These are phyloP conservation scores for Hypomontagnella submonticulosa DNA, from an alignment of 495 filamentous ascomycete genomes.

Conservation along the genomic window DNA sequence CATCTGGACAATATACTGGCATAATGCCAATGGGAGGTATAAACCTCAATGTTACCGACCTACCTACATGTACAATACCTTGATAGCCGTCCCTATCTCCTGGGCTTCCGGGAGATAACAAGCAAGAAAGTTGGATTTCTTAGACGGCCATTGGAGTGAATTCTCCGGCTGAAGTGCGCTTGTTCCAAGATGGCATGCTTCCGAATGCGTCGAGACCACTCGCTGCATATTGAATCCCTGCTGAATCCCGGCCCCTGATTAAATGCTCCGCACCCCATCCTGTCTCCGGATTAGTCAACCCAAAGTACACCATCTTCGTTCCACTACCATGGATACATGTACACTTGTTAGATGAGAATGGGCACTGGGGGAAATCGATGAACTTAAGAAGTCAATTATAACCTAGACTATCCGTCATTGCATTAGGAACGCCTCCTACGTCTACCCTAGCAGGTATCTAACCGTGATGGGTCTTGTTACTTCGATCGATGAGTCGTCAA, in stretches of 20 bases:
- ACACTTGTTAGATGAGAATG: neutral
- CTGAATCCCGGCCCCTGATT: neutral
- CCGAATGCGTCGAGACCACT: constrained; percentile 16
- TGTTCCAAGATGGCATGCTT: constrained; percentile 10
- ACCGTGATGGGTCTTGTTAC: constrained; percentile 13
- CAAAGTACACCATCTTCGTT: neutral
- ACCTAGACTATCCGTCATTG: constrained; percentile 14
- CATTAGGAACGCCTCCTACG: constrained; percentile 17
- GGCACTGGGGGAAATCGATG: neutral
- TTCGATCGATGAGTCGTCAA: constrained; percentile 21
- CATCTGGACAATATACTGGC: constrained; percentile 1
- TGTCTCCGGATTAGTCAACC: neutral
- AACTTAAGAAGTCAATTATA: constrained; percentile 15
- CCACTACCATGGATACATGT: neutral
- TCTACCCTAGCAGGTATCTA: constrained; percentile 4
- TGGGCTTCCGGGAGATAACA: constrained; percentile 9
- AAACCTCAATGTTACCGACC: neutral
- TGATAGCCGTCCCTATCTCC: constrained; percentile 4
- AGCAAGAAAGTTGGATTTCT: neutral
- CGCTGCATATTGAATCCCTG: constrained; percentile 16
- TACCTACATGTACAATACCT: too few relatives aligned
- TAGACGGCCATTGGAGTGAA: constrained; percentile 13
- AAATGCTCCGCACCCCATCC: neutral
- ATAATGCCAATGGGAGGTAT: constrained; percentile 12
- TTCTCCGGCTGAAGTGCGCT: constrained; percentile 9